Evolutionary conservation across 2,329 filamentous ascomycete species (phyloP).

Genomic region (Colletotrichum camelliae): DNA sequence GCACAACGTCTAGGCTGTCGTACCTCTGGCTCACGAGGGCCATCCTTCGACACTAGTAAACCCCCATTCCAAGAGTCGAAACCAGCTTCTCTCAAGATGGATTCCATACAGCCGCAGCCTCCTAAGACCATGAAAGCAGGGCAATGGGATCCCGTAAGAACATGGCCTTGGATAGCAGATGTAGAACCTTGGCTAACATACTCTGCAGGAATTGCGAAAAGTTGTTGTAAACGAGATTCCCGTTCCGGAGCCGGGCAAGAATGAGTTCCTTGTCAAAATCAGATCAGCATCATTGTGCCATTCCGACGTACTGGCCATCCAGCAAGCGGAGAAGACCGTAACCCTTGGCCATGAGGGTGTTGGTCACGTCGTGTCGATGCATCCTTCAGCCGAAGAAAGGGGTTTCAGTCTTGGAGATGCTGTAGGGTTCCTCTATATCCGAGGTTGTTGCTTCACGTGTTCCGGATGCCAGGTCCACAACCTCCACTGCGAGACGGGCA

Average conservation of each 20-base stretch:
- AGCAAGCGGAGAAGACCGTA: slow-evolving; percentile 26
- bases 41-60: background rate
- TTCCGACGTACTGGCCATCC: slow-evolving; percentile 31
- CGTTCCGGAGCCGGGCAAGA: slow-evolving; percentile 44
- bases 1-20: background rate
- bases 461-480: slow-evolving; percentile 51
- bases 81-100: background rate
- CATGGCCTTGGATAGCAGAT: background rate
- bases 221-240: slow-evolving; percentile 45
- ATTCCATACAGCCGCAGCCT: background rate
- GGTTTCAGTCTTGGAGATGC: slow-evolving; percentile 47
- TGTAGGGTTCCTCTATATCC: slow-evolving; percentile 51
- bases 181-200: background rate
- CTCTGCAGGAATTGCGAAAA: slow-evolving; percentile 26
- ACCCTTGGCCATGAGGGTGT: slow-evolving; percentile 51
- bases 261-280: slow-evolving; percentile 44
- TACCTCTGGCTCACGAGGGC: background rate
- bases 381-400: slow-evolving; percentile 36
- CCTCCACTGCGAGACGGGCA: slow-evolving; percentile 40
- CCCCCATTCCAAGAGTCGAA: background rate
- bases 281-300: slow-evolving; percentile 40
- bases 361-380: slow-evolving; percentile 44
- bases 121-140: slow-evolving; percentile 24
- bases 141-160: slow-evolving; percentile 24
- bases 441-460: slow-evolving; percentile 50